Evolutionary conservation across 768 basidiomycete species (phyloP), one percentile per base, ranked within the genome.

Genomic region (Tylopilus sp.): DNA sequence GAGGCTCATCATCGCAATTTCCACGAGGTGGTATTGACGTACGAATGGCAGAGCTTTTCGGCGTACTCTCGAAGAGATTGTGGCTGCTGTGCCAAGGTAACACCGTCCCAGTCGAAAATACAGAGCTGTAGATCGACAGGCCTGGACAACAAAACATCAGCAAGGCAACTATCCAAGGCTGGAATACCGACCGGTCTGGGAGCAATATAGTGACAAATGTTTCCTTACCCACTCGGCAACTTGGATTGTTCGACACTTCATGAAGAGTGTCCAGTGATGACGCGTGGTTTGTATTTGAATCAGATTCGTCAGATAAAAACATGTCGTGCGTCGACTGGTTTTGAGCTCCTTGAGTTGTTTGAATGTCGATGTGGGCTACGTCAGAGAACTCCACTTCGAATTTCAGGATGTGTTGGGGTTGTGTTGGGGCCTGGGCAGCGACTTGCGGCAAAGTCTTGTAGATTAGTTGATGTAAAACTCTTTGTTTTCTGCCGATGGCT

Each of bases 101-200:
- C 44, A 6, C 52, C 22, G n/a, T 51, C 56, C 40, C 63, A 65
- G 44, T 74, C 68, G 26, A 72, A 69, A 21, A 74, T 60, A 25
- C 74, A 69, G 47, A 87, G 69, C 26, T 75, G 80, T 30, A 85
- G 58, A 59, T 87, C 85, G 72, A 83, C 74, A 12, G 80, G 75
- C 21, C 83, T 85, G 52, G 47, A 44, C 26, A 8, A 21, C 31
- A 46, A 40, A 39, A 40, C 30, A 40, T 59, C 42, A 60, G 48
- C 15, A 30, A 44, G 26, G 21, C 20, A 38, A 35, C 9, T n/a
- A 31, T 35, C 33, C 36, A 40, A 20, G 7, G n/a, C 48, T 30
- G 28, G 18, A 17, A 40, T 18, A 58, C 60, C 51, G 44, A 81
- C 83, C 81, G 75, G 59, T 83, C 77, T 36, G 83, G 83, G 57